A percentile compares a stretch with the other conserved stretches of the same genome.
phyloP scores from a whole-genome alignment of 306 rosid genomes.

The Vachellia pachyceras region DNA sequence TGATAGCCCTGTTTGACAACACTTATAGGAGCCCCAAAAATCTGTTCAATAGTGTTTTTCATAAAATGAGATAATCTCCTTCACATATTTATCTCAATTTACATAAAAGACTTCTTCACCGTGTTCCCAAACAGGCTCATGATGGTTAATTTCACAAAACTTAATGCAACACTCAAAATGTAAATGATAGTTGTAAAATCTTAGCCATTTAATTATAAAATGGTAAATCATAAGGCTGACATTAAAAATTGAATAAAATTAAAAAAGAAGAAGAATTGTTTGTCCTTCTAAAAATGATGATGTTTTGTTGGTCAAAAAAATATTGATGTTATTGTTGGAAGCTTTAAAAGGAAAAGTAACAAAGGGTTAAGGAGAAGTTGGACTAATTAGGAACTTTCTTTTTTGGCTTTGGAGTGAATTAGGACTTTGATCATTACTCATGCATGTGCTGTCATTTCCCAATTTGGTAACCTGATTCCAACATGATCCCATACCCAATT shows the following conservation, averaged over 20 bases:
- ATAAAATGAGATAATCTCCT: too few species aligned
- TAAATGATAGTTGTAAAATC: neutral
- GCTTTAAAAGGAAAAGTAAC: neutral
- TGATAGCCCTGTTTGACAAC: too few species aligned
- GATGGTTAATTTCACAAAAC: neutral
- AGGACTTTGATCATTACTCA: constrained; percentile 30
- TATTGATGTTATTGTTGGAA: neutral
- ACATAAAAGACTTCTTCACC: too few species aligned
- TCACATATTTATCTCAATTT: too few species aligned
- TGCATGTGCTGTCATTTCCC: constrained; percentile 32
- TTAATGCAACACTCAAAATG: neutral
- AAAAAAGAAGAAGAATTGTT: neutral
- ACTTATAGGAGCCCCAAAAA: too few species aligned
- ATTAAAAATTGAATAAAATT: neutral
- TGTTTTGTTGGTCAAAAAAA: constrained; percentile 4
- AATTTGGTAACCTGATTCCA: constrained; percentile 22
- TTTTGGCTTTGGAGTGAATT: neutral
- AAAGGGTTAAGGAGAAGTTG: neutral
- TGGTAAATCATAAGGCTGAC: neutral
- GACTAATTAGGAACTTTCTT: neutral
- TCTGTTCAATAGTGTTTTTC: too few species aligned
- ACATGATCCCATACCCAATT: constrained; percentile 14
- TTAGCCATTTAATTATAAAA: neutral
- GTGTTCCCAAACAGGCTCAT: too few species aligned
- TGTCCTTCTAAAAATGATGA: neutral